phyloP scores from a whole-genome alignment of 495 filamentous ascomycete genomes.

The Platismatia glauca region DNA sequence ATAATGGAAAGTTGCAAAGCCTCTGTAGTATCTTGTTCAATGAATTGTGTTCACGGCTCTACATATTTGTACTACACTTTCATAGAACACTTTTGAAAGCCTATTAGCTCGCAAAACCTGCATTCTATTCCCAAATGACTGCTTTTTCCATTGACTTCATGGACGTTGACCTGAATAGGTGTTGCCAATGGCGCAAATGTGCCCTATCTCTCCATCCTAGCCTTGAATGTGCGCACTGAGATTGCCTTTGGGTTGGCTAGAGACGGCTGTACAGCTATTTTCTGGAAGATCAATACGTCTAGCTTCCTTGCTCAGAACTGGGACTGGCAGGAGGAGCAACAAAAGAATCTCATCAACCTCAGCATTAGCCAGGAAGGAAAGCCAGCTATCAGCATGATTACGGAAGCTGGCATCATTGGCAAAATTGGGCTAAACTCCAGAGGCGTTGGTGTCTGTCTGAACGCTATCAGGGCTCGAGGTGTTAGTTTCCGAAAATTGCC shows the following conservation, averaged over 20 bases:
- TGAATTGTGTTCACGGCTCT: no score
- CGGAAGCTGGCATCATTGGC: constrained; percentile 60
- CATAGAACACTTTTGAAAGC: neutral
- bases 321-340: constrained; percentile 47
- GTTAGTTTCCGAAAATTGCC: constrained; percentile 47
- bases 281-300: constrained; percentile 38
- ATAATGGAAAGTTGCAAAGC: neutral
- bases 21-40: no score
- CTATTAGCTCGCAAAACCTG: neutral
- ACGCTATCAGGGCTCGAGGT: constrained; percentile 54
- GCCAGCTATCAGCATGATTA: constrained; percentile 43
- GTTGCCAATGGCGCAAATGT: constrained; percentile 51
- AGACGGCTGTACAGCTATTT: constrained; percentile 56
- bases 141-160: neutral
- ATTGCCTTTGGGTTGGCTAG: constrained; percentile 54
- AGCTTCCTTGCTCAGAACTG: constrained; percentile 57
- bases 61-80: neutral
- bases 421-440: constrained; percentile 60
- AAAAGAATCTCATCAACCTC: constrained; percentile 47
- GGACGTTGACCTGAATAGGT: constrained; percentile 27
- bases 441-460: constrained; percentile 58
- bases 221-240: constrained; percentile 59
- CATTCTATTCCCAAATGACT: neutral
- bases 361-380: constrained; percentile 41
- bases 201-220: constrained; percentile 49